These are phyloP conservation scores for Exophiala dermatitidis DNA, from an alignment of 2,329 filamentous ascomycete genomes.

Conservation along the genomic window DNA sequence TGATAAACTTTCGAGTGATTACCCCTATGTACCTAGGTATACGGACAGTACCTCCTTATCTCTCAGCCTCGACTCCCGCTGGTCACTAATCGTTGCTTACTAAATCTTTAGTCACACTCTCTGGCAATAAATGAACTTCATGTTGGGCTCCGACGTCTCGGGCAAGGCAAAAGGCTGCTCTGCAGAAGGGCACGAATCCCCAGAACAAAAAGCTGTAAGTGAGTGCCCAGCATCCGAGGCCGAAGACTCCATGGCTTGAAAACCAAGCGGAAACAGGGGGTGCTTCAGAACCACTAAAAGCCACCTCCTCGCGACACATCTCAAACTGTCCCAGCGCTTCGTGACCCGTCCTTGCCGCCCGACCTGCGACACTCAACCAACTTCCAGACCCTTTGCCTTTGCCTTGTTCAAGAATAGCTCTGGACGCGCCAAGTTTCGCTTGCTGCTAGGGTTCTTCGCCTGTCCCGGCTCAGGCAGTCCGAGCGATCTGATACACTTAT, in stretches of 20 bases:
- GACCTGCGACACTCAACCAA: slow-evolving; percentile 14
- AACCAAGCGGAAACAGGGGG: not conserved
- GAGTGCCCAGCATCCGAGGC: not conserved
- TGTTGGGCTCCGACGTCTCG: no score
- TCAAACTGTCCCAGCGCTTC: slow-evolving; percentile 21
- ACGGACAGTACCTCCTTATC: no score
- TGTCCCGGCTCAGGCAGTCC: slow-evolving; percentile 9
- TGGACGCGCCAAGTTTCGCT: not conserved
- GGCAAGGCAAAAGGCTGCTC: no score
- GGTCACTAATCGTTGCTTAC: no score
- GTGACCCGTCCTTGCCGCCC: slow-evolving; percentile 6
- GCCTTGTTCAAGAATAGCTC: not conserved
- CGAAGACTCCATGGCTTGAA: not conserved
- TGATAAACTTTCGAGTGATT: no score
- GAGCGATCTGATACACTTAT: slow-evolving; percentile 17
- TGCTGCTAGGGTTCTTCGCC: slow-evolving; percentile 5
- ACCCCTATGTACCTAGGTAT: no score
- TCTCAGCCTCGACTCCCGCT: no score
- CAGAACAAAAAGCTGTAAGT: no score
- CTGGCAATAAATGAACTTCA: no score
- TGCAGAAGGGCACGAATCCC: no score
- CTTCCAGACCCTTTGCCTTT: not conserved
- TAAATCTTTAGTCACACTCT: no score
- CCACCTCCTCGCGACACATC: slow-evolving; percentile 17
- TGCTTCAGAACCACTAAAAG: slow-evolving; percentile 15